phyloP scores from a whole-genome alignment of 169 alveolate species.

The Perkinsus chesapeaki region DNA sequence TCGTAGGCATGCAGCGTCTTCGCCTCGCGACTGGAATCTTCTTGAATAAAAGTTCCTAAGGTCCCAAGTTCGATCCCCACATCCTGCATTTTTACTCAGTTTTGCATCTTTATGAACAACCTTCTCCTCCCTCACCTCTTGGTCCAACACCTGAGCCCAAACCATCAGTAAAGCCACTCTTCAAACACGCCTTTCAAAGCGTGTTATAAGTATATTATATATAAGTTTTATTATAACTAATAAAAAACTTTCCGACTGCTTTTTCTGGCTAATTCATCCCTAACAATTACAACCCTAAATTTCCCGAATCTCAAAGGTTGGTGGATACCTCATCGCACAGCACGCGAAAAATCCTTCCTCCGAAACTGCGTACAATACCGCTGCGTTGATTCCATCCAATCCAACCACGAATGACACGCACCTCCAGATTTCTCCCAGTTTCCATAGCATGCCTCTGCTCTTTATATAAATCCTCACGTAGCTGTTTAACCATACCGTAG shows the following conservation, averaged over 20 bases:
- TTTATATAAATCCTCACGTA: neutral
- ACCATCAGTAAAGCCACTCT: too few species aligned
- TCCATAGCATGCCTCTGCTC: neutral
- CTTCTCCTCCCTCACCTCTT: constrained; percentile 31
- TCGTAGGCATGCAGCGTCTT: constrained; percentile 18
- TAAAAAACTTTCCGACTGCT: too few species aligned
- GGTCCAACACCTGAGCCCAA: neutral
- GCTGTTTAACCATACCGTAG: constrained; percentile 29
- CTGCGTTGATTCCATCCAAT: neutral
- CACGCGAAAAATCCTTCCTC: neutral
- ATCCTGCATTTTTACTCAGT: neutral
- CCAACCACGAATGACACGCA: too few species aligned
- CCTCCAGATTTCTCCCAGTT: too few species aligned
- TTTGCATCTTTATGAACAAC: constrained; percentile 38
- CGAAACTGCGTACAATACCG: neutral
- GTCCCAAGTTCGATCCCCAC: neutral
- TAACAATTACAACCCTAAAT: too few species aligned
- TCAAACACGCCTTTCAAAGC: too few species aligned
- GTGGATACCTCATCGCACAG: too few species aligned
- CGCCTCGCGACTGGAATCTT: constrained; percentile 11
- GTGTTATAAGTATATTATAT: too few species aligned
- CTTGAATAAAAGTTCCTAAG: constrained; percentile 35
- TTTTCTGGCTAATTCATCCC: too few species aligned
- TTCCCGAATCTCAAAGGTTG: too few species aligned
- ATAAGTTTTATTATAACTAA: too few species aligned